Evolutionary conservation across 1,284 basidiomycete genomes (phyloP).

Genomic region (Pascua sp.): DNA sequence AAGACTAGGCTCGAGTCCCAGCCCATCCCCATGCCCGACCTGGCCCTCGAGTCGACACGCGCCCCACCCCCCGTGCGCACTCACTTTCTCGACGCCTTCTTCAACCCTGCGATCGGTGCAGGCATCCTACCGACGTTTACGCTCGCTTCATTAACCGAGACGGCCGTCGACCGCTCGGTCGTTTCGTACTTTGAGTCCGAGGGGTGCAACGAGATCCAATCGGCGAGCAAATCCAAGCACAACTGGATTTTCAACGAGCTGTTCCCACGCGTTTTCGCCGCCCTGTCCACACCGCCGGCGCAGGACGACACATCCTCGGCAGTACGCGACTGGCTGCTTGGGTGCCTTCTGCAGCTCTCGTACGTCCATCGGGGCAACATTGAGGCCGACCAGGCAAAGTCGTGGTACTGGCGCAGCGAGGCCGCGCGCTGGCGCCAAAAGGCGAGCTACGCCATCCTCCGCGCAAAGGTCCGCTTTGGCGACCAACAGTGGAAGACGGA

Average conservation of each 20-base stretch:
- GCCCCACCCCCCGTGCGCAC: not conserved
- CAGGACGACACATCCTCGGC: slow-evolving; percentile 3
- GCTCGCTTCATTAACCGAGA: slow-evolving; percentile 6
- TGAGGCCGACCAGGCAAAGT: slow-evolving; percentile 10
- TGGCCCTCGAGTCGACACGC: not conserved
- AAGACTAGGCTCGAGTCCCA: too few species aligned
- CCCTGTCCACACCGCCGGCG: slow-evolving; percentile 1
- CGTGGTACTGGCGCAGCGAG: slow-evolving; percentile 11
- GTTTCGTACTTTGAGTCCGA: slow-evolving; percentile 21
- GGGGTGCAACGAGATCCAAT: slow-evolving; percentile 23
- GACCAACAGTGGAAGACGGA: slow-evolving; percentile 19
- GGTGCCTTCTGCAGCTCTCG: slow-evolving; percentile 17
- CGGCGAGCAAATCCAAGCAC: slow-evolving; percentile 11
- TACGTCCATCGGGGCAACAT: slow-evolving; percentile 23
- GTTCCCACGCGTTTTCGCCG: slow-evolving; percentile 17
- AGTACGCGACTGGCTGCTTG: slow-evolving; percentile 14
- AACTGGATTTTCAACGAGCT: slow-evolving; percentile 25
- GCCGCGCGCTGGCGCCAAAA: slow-evolving; percentile 6
- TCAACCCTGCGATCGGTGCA: slow-evolving; percentile 2
- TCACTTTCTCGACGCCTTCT: slow-evolving; percentile 8
- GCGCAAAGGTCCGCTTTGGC: slow-evolving; percentile 15
- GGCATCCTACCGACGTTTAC: slow-evolving; percentile 9
- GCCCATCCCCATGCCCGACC: too few species aligned
- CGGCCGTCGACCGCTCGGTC: slow-evolving; percentile 7
- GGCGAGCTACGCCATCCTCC: slow-evolving; percentile 17